Percentiles rank a stretch among this genome's conserved stretches.
Evolutionary conservation across 495 filamentous ascomycete genomes (phyloP).

Genomic region (Penicillium samsonianum): DNA sequence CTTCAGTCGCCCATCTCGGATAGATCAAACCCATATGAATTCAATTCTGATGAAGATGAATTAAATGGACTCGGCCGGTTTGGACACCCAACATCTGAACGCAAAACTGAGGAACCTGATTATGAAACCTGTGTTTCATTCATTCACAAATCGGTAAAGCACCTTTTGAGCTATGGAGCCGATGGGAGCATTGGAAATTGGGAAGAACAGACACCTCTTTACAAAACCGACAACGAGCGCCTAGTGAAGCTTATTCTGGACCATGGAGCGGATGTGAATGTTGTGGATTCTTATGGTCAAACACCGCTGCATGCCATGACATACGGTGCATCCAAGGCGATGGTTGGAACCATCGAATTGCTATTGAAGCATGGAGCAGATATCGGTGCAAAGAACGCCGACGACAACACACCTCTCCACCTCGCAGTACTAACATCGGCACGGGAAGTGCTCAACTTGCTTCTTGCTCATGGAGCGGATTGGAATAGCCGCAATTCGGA

Average conservation of each 20-base stretch:
- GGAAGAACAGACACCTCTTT: neutral
- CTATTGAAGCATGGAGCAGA: neutral
- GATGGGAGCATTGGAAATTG: neutral
- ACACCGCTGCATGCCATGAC: neutral
- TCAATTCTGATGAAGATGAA: no score
- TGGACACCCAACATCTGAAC: no score
- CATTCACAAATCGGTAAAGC: no score
- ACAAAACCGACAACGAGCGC: neutral
- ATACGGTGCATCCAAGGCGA: neutral
- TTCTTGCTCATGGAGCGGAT: neutral
- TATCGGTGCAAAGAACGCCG: neutral
- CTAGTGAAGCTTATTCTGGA: neutral
- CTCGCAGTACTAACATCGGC: neutral
- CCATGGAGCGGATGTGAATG: neutral
- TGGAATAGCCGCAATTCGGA: neutral
- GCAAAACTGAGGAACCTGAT: no score
- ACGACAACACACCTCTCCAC: neutral
- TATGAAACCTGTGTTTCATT: no score
- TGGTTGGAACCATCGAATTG: neutral
- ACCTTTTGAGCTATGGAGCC: no score
- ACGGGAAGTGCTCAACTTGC: neutral
- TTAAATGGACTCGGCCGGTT: no score
- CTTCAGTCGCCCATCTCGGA: no score
- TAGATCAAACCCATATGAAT: no score
- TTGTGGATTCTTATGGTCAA: neutral